Evolutionary conservation across 768 basidiomycete species (phyloP), one percentile per base, ranked within the genome.

Genomic region (Kwoniella dejecticola): DNA sequence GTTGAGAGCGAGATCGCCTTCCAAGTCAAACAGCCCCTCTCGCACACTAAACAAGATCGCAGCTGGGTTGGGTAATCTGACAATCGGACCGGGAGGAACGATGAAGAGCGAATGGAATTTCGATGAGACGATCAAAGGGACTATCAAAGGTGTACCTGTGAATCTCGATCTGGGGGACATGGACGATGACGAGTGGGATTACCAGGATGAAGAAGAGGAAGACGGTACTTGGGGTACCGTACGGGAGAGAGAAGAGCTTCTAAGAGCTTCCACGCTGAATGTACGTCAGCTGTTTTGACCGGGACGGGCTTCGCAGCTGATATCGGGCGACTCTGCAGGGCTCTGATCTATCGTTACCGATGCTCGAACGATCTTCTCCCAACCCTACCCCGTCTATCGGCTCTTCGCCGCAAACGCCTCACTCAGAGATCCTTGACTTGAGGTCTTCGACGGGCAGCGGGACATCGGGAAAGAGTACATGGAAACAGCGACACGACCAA

Each of bases 101-200:
- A 83, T 95, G 79, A 85, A 86, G 73, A 93, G 89, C 72, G 92
- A 92, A 64, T 98, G 95, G 96, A 91, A 89, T 76, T 98, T 98
- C 76, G 93, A 76, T 44, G 74, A 76, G 46, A 76, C 74, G 3
- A 73, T 76, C 11, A 33, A 72, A 36, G 71, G 71, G n/a, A 76
- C 74, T 19, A 53, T 76, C n/a, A 71, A 65, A 52, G 74, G 74
- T 21, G 60, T 67, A 21, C 66, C 65, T 41, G 54, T 76, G 0
- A 48, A 67, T 33, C 56, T 73, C 7, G 70, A 73, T 59, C 52
- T 75, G 41, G 63, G 48, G n/a, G 60, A 63, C 30, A 31, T 74
- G 63, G 59, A 58, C 11, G 69, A 70, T 13, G 67, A 69, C 2
- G 63, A 67, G 2, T 67, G 69, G n/a, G 66, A 67, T 19, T 59